Conservation (phyloP, 2,329 filamentous ascomycete species). For the Phaeophleospora eucalypticola region DNA sequence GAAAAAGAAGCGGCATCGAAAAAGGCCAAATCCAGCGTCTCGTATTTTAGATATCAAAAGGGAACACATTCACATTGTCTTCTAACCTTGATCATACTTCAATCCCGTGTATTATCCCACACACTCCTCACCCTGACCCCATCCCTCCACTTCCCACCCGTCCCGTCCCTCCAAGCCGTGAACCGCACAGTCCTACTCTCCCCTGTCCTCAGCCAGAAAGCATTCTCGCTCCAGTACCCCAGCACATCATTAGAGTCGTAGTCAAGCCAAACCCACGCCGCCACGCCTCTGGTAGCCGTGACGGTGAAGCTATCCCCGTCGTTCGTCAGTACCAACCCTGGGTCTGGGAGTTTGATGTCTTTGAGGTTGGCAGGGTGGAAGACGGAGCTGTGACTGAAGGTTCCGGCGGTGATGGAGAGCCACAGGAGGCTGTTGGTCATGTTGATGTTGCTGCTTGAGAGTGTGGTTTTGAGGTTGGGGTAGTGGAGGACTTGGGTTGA, state of each 20-base stretch:
- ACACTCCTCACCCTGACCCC: slow-evolving; percentile 49
- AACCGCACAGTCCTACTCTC: slow-evolving; percentile 44
- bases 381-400: slow-evolving; percentile 48
- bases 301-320: slow-evolving; percentile 40
- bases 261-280: slow-evolving; percentile 53
- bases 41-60: too few relatives aligned
- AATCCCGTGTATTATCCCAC: slow-evolving; percentile 41
- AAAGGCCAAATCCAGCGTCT: too few relatives aligned
- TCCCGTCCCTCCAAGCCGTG: slow-evolving; percentile 42
- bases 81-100: too few relatives aligned
- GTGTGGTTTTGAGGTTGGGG: slow-evolving; percentile 32
- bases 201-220: slow-evolving; percentile 47
- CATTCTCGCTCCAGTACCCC: slow-evolving; percentile 48
- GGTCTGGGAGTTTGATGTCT: slow-evolving; percentile 45
- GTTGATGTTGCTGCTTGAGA: slow-evolving; percentile 24
- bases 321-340: slow-evolving; percentile 38
- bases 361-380: slow-evolving; percentile 47
- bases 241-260: slow-evolving; percentile 47
- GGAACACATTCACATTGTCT: too few relatives aligned
- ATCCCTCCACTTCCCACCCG: slow-evolving; percentile 39
- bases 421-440: slow-evolving; percentile 40
- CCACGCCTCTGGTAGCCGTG: slow-evolving; percentile 44
- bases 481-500: slow-evolving; percentile 43
- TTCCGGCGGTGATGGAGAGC: slow-evolving; percentile 34
- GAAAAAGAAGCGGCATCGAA: too few relatives aligned